A percentile compares a stretch with the other conserved stretches of the same genome.
phyloP scores from a whole-genome alignment of 2,329 filamentous ascomycete species.

The Elsinoe arachidis region DNA sequence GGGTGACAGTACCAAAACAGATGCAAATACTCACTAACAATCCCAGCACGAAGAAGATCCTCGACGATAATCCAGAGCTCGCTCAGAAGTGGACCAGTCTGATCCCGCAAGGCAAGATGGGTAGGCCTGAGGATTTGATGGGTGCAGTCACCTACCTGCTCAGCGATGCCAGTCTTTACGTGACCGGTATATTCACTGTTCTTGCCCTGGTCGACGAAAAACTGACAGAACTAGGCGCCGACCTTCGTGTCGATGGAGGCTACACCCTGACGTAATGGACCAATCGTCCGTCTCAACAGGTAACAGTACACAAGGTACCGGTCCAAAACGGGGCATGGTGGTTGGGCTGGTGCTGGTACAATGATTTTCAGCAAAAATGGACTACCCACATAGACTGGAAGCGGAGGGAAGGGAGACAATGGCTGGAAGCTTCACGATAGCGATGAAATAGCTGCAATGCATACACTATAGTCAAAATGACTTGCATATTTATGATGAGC shows the following conservation, averaged over 20 bases:
- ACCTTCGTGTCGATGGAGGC: conserved; percentile 37
- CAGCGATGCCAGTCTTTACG: conserved; percentile 68
- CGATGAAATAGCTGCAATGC: neutral
- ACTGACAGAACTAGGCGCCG: conserved; percentile 21
- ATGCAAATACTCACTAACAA: conserved; percentile 14
- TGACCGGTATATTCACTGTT: conserved; percentile 39
- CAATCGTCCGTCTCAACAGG: neutral
- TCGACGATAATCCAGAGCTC: conserved; percentile 85
- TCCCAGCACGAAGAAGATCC: conserved; percentile 77
- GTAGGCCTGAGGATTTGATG: conserved; percentile 80
- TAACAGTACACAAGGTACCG: neutral
- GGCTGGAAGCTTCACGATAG: neutral
- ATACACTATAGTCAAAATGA: too few relatives aligned
- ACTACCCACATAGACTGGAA: conserved; percentile 3
- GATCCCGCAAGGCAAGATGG: conserved; percentile 92
- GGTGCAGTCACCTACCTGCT: conserved; percentile 81
- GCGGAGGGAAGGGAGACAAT: neutral
- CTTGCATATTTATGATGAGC: neutral
- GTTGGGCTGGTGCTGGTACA: neutral
- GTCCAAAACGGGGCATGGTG: neutral
- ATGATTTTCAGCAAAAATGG: neutral
- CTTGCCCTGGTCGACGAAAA: neutral
- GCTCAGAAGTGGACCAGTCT: conserved; percentile 84
- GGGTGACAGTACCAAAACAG: conserved; percentile 28
- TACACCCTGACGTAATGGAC: conserved; percentile 31